Conservation (phyloP, 768 basidiomycete species). For the Naganishia onofrii region DNA sequence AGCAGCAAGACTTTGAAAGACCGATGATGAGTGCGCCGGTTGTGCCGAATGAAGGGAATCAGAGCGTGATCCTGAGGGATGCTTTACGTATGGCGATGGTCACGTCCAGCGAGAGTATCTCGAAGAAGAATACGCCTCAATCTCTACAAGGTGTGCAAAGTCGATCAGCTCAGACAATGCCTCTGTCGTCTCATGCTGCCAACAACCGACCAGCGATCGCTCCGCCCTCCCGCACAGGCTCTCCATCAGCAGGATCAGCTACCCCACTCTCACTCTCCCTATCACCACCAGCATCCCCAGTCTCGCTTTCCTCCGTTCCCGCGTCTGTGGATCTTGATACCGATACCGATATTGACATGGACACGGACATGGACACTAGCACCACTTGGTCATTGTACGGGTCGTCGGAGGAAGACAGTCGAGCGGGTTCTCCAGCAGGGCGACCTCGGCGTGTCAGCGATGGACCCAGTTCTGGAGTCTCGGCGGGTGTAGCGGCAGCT, state of each 20-base stretch:
- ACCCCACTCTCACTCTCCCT: slow-evolving; percentile 7
- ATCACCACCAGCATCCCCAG: slow-evolving; percentile 5
- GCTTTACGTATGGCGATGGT: slow-evolving; percentile 18
- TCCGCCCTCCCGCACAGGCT: not conserved
- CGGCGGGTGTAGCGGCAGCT: too few relatives aligned
- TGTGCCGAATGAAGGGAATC: not conserved
- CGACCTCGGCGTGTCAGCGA: not conserved
- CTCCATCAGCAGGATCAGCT: not conserved
- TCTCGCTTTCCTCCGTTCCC: slow-evolving; percentile 9
- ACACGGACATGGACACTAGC: not conserved
- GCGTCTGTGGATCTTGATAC: slow-evolving; percentile 14
- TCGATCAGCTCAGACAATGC: not conserved
- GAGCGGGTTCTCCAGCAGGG: not conserved
- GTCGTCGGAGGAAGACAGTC: not conserved
- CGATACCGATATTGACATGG: slow-evolving; percentile 3
- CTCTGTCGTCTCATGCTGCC: not conserved
- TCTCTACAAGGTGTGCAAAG: not conserved
- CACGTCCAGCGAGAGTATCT: not conserved
- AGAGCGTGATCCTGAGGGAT: slow-evolving; percentile 2
- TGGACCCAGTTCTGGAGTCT: not conserved
- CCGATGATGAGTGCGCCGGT: too few relatives aligned
- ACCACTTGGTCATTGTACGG: slow-evolving; percentile 9
- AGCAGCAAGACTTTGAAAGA: too few relatives aligned
- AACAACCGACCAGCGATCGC: not conserved
- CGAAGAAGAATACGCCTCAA: not conserved